Percentiles rank a stretch among this genome's conserved stretches.
These are phyloP conservation scores for Huntiella savannae DNA, from an alignment of 2,329 filamentous ascomycete species.

Conservation along the genomic window DNA sequence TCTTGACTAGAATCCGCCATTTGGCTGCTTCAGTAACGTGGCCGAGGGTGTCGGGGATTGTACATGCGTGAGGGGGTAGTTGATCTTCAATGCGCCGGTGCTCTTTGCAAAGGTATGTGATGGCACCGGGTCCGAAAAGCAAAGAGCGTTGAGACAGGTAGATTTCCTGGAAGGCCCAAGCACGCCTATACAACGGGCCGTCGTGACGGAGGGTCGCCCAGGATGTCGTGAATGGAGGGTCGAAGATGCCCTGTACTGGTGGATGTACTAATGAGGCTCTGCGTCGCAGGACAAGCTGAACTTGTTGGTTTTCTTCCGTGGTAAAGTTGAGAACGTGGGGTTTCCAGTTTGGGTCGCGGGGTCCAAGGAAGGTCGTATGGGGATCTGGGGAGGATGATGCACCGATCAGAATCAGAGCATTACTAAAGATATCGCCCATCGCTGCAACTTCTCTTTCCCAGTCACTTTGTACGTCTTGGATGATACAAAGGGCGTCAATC, in stretches of 20 bases:
- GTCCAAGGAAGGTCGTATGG: constrained; percentile 6
- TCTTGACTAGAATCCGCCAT: constrained; percentile 17
- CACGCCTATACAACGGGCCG: constrained; percentile 12
- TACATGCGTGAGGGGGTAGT: constrained; percentile 13
- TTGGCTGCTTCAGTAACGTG: constrained; percentile 9
- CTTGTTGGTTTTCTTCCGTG: not conserved
- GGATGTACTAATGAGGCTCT: constrained; percentile 7
- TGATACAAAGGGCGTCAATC: constrained; percentile 19
- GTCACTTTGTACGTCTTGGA: constrained; percentile 14
- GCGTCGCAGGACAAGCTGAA: constrained; percentile 4
- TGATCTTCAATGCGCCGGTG: constrained; percentile 13
- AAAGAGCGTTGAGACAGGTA: constrained; percentile 4
- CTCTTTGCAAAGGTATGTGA: constrained; percentile 15
- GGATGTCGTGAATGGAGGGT: constrained; percentile 9
- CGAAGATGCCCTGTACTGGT: constrained; percentile 9
- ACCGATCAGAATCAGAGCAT: constrained; percentile 12
- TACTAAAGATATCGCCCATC: constrained; percentile 12
- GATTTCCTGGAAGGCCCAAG: constrained; percentile 13
- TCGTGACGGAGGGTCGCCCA: constrained; percentile 11
- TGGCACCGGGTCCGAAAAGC: constrained; percentile 6
- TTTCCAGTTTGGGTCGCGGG: constrained; percentile 3
- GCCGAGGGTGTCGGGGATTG: constrained; percentile 12
- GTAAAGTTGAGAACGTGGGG: constrained; percentile 4
- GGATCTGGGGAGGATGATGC: constrained; percentile 10
- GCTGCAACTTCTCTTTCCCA: constrained; percentile 11